Conservation (phyloP, 1,284 basidiomycete species). For the Taiwanofungus camphoratus region DNA sequence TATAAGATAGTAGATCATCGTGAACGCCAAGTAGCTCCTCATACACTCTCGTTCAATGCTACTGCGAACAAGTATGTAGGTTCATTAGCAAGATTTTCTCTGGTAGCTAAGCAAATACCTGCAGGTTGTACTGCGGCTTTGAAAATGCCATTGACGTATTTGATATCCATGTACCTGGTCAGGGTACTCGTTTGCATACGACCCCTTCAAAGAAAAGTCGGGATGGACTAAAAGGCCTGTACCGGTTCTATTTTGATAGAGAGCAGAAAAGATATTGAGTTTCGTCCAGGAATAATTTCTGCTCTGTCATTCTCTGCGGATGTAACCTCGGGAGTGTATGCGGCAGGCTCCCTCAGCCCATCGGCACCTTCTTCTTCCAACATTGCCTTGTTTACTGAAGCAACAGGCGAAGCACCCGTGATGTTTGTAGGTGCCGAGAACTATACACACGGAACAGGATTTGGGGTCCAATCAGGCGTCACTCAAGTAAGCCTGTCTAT, state of each 20-base stretch:
- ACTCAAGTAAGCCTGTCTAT: slow-evolving; percentile 68
- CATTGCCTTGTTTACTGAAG: slow-evolving; percentile 72
- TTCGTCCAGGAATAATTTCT: slow-evolving; percentile 71
- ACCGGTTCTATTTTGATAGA: not conserved
- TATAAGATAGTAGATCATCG: slow-evolving; percentile 89
- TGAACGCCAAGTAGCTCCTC: slow-evolving; percentile 83
- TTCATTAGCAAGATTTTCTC: not conserved
- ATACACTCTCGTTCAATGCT: slow-evolving; percentile 74
- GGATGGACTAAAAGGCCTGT: slow-evolving; percentile 77
- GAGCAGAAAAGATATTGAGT: slow-evolving; percentile 3
- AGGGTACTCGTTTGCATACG: slow-evolving; percentile 70
- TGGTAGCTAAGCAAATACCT: not conserved
- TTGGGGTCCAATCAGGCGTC: slow-evolving; percentile 53
- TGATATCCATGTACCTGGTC: slow-evolving; percentile 68
- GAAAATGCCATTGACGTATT: slow-evolving; percentile 89
- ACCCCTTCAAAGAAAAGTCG: slow-evolving; percentile 73
- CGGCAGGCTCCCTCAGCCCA: slow-evolving; percentile 61
- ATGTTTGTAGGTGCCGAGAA: slow-evolving; percentile 49
- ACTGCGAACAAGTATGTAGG: slow-evolving; percentile 53
- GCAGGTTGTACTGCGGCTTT: slow-evolving; percentile 84
- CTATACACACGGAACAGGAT: slow-evolving; percentile 13
- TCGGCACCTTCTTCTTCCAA: slow-evolving; percentile 49
- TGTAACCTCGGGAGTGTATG: slow-evolving; percentile 55
- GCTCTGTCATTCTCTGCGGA: slow-evolving; percentile 70
- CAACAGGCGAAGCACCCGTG: slow-evolving; percentile 45